Conservation (phyloP, 75 land plant species). For the Gnetum montanum region DNA sequence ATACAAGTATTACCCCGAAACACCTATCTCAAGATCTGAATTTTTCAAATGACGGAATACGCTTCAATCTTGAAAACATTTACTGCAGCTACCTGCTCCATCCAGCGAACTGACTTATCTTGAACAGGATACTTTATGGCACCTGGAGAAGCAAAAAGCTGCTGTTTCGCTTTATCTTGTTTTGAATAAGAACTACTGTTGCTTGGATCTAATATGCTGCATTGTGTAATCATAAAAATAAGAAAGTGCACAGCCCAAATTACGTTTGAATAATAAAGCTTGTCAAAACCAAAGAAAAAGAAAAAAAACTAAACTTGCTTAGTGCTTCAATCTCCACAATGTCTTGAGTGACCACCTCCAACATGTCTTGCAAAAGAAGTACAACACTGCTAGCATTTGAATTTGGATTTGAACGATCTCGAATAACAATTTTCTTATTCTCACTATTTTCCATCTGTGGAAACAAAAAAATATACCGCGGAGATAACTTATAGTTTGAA, state of each 20-base stretch:
- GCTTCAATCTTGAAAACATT: conserved; percentile 1
- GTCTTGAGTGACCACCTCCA: conserved; percentile 74
- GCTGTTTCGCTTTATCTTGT: conserved; percentile 26
- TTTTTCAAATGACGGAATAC: neutral
- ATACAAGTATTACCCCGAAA: neutral
- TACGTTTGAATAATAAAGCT: neutral
- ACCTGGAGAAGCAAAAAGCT: conserved; percentile 61
- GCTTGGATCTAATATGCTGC: conserved; percentile 53
- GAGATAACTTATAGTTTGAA: neutral
- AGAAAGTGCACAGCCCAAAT: too few relatives aligned
- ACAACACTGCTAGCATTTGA: too few relatives aligned
- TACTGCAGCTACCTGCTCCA: conserved; percentile 54
- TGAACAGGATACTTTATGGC: conserved; percentile 56
- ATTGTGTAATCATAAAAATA: neutral
- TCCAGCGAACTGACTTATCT: conserved; percentile 58
- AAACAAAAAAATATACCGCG: neutral
- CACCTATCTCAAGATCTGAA: neutral
- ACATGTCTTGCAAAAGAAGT: conserved; percentile 82
- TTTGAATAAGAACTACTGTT: conserved; percentile 16
- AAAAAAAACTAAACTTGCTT: conserved; percentile 14
- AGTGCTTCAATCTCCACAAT: conserved; percentile 48
- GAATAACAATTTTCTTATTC: conserved; percentile 17
- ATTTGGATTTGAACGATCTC: too few relatives aligned
- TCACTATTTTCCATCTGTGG: neutral
- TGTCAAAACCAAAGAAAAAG: neutral